Conservation (phyloP, 2,329 filamentous ascomycete genomes). For the Daldinia eschscholtzii region DNA sequence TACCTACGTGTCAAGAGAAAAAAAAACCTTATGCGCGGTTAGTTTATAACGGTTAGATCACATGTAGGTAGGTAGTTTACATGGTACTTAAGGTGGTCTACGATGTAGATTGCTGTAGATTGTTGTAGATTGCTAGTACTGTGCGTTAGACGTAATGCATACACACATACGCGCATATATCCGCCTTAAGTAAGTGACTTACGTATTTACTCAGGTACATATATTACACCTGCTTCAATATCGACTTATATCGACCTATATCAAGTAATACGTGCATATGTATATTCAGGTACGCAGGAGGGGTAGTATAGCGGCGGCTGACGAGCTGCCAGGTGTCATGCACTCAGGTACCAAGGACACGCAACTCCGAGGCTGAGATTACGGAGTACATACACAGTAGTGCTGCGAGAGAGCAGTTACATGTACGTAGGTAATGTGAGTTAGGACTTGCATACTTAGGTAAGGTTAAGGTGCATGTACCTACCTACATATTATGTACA, state of each 20-base stretch:
- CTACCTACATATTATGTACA: background rate
- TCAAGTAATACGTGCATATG: slow-evolving; percentile 30
- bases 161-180: slow-evolving; percentile 10
- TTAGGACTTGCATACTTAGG: background rate
- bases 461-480: background rate
- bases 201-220: slow-evolving; percentile 12
- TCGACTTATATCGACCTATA: slow-evolving; percentile 20
- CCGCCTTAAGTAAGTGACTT: slow-evolving; percentile 9
- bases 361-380: slow-evolving; percentile 22
- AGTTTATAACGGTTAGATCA: background rate
- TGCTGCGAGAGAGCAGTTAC: background rate
- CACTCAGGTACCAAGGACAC: slow-evolving; percentile 35
- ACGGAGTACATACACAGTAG: background rate
- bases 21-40: background rate
- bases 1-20: slow-evolving; percentile 5
- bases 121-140: background rate
- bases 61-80: background rate
- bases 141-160: slow-evolving; percentile 14
- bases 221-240: slow-evolving; percentile 30
- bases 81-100: background rate
- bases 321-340: slow-evolving; percentile 32
- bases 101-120: background rate
- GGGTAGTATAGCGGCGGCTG: slow-evolving; percentile 39
- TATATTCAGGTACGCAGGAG: slow-evolving; percentile 39
- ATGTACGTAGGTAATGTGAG: background rate